Base-by-base conservation (phyloP, 2,329 filamentous ascomycete species). In the Parastagonospora nodorum region DNA sequence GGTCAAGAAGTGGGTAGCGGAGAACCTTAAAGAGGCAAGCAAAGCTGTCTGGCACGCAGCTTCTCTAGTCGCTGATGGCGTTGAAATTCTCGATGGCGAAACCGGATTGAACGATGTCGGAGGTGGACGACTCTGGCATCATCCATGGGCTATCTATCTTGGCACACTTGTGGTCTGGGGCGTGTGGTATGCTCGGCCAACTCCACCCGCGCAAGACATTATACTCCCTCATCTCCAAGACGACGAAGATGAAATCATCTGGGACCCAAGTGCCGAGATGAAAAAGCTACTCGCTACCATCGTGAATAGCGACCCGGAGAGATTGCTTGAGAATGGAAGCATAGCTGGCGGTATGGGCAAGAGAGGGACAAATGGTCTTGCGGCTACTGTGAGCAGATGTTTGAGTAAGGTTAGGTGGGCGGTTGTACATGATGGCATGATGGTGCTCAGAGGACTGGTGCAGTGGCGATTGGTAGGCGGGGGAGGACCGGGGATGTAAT, bases 81-180 rank as follows among this genome's bases (percentile, higher is more conserved):
- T 80, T 8, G 69, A 76, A 30, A 76, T 77, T 24, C 68, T 84
- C 2, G 74, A 80, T 10, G 54, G 57, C 8, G 58, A 64, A 19
- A 44, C 54, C 0, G 46, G 46, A 3, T 47, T 36, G 8, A 42
- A 44, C n/a, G 77, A 82, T 31, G 80, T 78, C 50, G 80, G 82
- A 15, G 76, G 79, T 2, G 57, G 55, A 24, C 79, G 82, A 37
- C 70, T 82, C 0, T 86, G 86, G 61, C 83, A 86, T 59, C 82
- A 85, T 14, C 82, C 83, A 0, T 87, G 84, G 84, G 83, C 81
- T 53, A 63, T 86, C 10, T 86, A 86, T 57, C 71, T 87, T 1
- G 82, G 82, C 0, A 84, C 83, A 0, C 60, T 86, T 35, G 81
- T 81, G 0, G 78, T 80, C 29, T 87, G 84, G 83, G 78, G 80